phyloP scores from a whole-genome alignment of 495 filamentous ascomycete species.

The Monascus purpureus region DNA sequence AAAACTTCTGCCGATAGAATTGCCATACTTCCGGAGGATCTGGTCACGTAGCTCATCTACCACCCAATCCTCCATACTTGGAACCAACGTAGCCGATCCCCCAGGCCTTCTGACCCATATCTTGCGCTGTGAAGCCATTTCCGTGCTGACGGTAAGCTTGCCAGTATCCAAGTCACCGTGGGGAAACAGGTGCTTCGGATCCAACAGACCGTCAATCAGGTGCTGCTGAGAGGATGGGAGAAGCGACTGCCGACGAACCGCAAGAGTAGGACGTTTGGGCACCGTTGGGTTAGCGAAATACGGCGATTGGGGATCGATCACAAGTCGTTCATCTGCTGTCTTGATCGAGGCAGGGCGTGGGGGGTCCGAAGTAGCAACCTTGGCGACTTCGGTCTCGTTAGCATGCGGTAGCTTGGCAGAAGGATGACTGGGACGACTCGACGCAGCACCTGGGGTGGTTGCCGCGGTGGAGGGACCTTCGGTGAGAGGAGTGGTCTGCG shows the following conservation, averaged over 20 bases:
- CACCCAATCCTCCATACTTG: constrained; percentile 73
- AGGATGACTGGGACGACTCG: constrained; percentile 14
- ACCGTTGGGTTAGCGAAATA: constrained; percentile 9
- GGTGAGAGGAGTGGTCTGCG: constrained; percentile 10
- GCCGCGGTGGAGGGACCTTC: constrained; percentile 11
- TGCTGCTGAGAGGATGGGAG: constrained; percentile 30
- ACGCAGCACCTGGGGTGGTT: constrained; percentile 9
- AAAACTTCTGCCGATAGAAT: constrained; percentile 75
- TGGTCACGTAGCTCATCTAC: constrained; percentile 91
- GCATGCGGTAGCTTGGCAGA: constrained; percentile 7
- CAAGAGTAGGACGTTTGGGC: constrained; percentile 28
- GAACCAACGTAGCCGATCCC: constrained; percentile 75
- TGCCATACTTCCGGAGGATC: constrained; percentile 84
- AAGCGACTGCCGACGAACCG: constrained; percentile 35
- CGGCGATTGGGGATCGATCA: constrained; percentile 9
- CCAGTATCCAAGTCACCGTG: constrained; percentile 10
- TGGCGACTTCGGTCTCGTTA: constrained; percentile 1
- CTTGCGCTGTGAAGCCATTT: constrained; percentile 49
- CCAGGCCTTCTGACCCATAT: constrained; percentile 85
- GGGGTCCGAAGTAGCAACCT: not conserved
- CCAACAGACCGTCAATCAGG: constrained; percentile 29
- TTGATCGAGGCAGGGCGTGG: constrained; percentile 1
- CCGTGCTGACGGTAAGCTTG: constrained; percentile 8
- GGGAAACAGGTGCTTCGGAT: constrained; percentile 14
- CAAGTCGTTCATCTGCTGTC: constrained; percentile 16